Evolutionary conservation across 139 green algal genomes (phyloP).

Genomic region (Ulvella scutata): DNA sequence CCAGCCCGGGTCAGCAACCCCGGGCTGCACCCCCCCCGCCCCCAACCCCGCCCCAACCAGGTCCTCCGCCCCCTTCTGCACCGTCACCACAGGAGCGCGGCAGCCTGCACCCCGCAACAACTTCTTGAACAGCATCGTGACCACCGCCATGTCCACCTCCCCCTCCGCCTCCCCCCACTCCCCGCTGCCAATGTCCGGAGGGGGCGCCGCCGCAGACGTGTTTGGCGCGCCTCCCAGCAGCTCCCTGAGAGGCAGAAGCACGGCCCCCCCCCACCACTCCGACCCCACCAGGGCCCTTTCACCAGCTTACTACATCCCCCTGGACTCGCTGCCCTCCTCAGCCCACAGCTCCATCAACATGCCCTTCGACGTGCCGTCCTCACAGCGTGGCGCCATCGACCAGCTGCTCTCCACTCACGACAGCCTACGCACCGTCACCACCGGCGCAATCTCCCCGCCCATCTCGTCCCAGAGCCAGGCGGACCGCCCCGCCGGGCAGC

Average conservation of each 20-base stretch:
- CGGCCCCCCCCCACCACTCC: neutral
- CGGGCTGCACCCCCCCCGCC: neutral
- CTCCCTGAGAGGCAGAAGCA: neutral
- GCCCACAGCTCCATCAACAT: neutral
- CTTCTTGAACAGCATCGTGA: neutral
- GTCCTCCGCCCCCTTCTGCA: neutral
- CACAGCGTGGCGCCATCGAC: neutral
- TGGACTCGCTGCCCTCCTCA: neutral
- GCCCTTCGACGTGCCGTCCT: neutral
- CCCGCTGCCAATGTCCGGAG: neutral
- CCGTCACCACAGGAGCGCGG: neutral
- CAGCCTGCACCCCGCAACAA: neutral
- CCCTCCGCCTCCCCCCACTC: neutral
- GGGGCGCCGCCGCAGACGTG: neutral
- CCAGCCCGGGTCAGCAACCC: too few species aligned
- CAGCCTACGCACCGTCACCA: neutral
- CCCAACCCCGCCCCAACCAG: neutral
- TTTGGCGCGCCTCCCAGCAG: neutral
- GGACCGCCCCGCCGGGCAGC: neutral
- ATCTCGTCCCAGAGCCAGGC: neutral
- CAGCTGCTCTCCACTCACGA: neutral
- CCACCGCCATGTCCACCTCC: neutral
- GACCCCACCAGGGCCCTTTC: neutral
- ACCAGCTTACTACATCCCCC: neutral
- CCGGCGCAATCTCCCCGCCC: neutral